phyloP scores from a whole-genome alignment of 163 green algal species.

The Chlamydomonas reinhardtii region DNA sequence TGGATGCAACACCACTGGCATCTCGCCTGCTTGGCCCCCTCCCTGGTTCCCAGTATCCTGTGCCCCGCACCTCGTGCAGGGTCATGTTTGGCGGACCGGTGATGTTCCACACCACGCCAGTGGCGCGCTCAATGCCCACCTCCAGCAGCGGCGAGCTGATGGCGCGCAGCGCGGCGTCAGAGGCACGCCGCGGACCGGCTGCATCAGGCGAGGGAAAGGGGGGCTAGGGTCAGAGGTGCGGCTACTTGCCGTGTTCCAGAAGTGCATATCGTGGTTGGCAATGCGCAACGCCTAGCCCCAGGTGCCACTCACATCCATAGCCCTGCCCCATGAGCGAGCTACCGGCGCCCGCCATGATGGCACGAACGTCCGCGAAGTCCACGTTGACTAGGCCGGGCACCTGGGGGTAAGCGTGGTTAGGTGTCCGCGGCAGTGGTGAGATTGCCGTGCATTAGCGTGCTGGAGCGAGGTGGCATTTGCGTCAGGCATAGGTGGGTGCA shows the following conservation, averaged over 20 bases:
- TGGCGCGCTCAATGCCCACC: conserved; percentile 90
- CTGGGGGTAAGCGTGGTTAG: neutral
- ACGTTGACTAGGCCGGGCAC: conserved; percentile 90
- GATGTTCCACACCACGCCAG: conserved; percentile 98
- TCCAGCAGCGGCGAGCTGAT: conserved; percentile 93
- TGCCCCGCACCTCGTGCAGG: conserved; percentile 86
- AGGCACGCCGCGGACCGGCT: conserved; percentile 80
- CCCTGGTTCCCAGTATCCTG: too few species aligned
- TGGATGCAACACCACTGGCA: too few species aligned
- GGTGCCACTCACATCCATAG: conserved; percentile 50
- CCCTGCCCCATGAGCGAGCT: conserved; percentile 94
- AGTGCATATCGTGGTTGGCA: too few species aligned
- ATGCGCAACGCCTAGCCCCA: too few species aligned
- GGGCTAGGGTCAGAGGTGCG: too few species aligned
- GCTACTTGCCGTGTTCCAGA: too few species aligned
- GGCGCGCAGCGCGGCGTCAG: conserved; percentile 86
- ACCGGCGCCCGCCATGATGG: conserved; percentile 86
- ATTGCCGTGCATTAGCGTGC: too few species aligned
- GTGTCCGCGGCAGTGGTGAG: too few species aligned
- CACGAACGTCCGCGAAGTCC: conserved; percentile 97
- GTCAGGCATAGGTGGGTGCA: too few species aligned
- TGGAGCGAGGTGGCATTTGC: too few species aligned
- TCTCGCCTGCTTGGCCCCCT: too few species aligned
- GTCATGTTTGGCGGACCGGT: conserved; percentile 90
- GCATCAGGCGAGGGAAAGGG: too few species aligned